A percentile compares a stretch with the other conserved stretches of the same genome.
phyloP scores from a whole-genome alignment of 768 basidiomycete species.

The Mycena leptocephala region DNA sequence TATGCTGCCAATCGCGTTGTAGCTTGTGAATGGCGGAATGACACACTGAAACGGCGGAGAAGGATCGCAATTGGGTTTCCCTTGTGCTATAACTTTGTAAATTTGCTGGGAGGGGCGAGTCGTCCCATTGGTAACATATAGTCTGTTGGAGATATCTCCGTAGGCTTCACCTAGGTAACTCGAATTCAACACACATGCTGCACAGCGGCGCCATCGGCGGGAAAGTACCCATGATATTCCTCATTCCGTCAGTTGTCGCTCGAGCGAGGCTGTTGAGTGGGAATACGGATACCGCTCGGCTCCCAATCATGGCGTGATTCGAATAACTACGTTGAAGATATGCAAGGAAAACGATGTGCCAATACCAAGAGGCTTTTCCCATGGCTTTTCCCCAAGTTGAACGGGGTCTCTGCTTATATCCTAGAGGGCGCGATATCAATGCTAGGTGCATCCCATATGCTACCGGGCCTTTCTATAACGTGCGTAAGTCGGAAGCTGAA shows the following conservation, averaged over 20 bases:
- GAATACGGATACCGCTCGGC: neutral
- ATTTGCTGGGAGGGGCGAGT: neutral
- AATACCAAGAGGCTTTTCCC: neutral
- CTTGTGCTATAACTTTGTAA: constrained; percentile 20
- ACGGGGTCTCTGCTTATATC: too few relatives aligned
- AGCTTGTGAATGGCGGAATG: constrained; percentile 10
- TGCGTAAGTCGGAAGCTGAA: too few relatives aligned
- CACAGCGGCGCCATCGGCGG: neutral
- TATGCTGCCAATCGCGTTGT: constrained; percentile 24
- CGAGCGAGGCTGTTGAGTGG: constrained; percentile 16
- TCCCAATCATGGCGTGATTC: constrained; percentile 16
- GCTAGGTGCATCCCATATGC: too few relatives aligned
- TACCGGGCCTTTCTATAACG: too few relatives aligned
- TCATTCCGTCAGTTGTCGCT: constrained; percentile 12
- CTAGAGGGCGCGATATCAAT: too few relatives aligned
- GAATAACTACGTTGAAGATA: constrained; percentile 14
- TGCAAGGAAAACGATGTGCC: neutral
- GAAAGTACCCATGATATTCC: constrained; percentile 14
- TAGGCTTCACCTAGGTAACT: constrained; percentile 15
- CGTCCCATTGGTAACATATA: constrained; percentile 8
- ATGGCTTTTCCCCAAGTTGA: too few relatives aligned
- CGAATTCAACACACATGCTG: neutral
- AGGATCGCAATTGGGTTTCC: constrained; percentile 8
- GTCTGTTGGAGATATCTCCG: constrained; percentile 4
- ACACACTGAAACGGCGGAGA: constrained; percentile 3